Base-by-base conservation (phyloP, 2,329 filamentous ascomycete species). In the Fusarium protoensiforme region DNA sequence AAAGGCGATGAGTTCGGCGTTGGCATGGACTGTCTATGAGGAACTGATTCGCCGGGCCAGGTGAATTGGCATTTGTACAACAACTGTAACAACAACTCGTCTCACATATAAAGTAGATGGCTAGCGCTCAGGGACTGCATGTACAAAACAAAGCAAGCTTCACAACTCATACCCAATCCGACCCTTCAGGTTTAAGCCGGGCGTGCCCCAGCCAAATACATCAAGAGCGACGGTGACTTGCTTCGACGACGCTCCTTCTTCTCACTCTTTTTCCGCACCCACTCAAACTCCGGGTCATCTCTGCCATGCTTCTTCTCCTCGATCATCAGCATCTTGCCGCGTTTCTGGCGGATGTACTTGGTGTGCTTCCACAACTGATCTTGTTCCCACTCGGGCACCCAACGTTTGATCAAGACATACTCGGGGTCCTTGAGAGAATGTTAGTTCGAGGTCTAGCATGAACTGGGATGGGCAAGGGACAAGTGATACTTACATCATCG, bases 1-100 rank as follows among this genome's bases (percentile, higher is more conserved):
- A 75, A 99, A 99, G 83, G 96, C 95, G 7, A 84, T 98, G 51
- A 98, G 95, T 82, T 96, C 93, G 61, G 96, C 96, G n/a, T 87
- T 98, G 75, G 96, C 96, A 9, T 99, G 96, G 96, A 98, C 96
- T 11, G 87, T 98, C 43, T 99, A 99, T 80, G 96, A 99, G 84
- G 96, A 98, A 82, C 83, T 98, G 77, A 92, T 98, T 71, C 86
- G 95, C 68, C 88, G 93, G 76, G 78, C 61, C 9, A 67, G 58
- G 58, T 74, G 73, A 70, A 24, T 65, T 41, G 46, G 38, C 24
- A 27, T 38, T 33, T 77, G 74, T 77, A 77, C 20, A 64, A 66
- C 62, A 74, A 53, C 38, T 76, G 74, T 77, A 75, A 68, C 67
- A 75, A 72, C 64, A 69, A 77, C 72, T 67, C 68, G 57, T 56